Evolutionary conservation across 2,329 filamentous ascomycete genomes (phyloP).

Genomic region (Penicillium sp.): DNA sequence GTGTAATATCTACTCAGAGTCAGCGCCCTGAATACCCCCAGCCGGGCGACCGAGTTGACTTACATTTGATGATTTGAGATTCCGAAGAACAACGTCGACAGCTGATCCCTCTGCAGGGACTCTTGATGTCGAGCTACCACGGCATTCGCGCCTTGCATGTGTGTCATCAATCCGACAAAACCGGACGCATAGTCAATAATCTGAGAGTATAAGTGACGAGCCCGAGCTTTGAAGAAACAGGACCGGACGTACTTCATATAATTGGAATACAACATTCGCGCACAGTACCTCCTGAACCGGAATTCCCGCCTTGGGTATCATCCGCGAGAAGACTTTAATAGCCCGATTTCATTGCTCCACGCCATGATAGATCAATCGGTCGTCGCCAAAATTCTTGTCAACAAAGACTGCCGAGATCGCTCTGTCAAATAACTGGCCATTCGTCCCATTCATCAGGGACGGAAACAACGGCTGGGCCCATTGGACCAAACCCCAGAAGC

Average conservation of each 20-base stretch:
- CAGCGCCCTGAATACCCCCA: background rate
- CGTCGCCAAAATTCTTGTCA: conserved; percentile 14
- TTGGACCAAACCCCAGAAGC: too few species aligned
- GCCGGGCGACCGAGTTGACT: background rate
- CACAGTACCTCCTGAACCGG: conserved; percentile 17
- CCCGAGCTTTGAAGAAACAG: background rate
- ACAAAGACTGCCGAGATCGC: conserved; percentile 18
- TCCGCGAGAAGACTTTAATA: conserved; percentile 12
- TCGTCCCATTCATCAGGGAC: conserved; percentile 9
- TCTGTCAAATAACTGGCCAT: conserved; percentile 16
- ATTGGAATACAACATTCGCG: conserved; percentile 17
- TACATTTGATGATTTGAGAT: conserved; percentile 17
- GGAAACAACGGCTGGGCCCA: too few species aligned
- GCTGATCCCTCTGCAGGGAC: conserved; percentile 7
- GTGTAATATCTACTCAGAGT: conserved; percentile 10
- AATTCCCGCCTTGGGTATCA: conserved; percentile 8
- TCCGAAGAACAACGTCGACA: conserved; percentile 13
- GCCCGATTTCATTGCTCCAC: conserved; percentile 14
- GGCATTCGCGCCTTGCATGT: conserved; percentile 19
- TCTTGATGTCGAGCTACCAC: conserved; percentile 13
- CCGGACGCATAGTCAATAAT: conserved; percentile 16
- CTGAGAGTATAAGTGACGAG: conserved; percentile 5
- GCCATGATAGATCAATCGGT: conserved; percentile 11
- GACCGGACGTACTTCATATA: conserved; percentile 13
- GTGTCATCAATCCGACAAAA: conserved; percentile 17